A percentile compares a stretch with the other conserved stretches of the same genome.
Conservation (phyloP, 108 stramenopile genomes). For the Epithemia pelagica region DNA sequence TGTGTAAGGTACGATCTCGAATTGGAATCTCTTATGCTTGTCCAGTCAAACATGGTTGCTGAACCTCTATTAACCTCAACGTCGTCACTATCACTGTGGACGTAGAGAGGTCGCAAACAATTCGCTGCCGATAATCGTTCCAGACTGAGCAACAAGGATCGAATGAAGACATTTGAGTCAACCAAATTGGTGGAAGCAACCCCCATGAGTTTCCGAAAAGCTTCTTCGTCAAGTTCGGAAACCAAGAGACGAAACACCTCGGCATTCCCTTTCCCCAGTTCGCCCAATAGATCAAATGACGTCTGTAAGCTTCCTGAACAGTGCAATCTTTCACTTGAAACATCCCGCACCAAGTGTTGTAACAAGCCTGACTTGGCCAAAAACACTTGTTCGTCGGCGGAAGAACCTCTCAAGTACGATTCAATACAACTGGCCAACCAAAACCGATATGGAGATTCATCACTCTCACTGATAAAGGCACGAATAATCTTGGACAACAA, state of each 20-base stretch:
- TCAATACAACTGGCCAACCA: slow-evolving; percentile 88
- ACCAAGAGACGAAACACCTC: slow-evolving; percentile 38
- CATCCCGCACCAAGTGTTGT: slow-evolving; percentile 48
- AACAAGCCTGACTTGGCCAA: slow-evolving; percentile 52
- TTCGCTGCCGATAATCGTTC: slow-evolving; percentile 42
- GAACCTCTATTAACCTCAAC: slow-evolving; percentile 13
- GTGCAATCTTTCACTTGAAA: slow-evolving; percentile 41
- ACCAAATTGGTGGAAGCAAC: slow-evolving; percentile 71
- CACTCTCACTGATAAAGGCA: slow-evolving; percentile 56
- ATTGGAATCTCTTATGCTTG: background rate
- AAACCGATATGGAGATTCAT: slow-evolving; percentile 80
- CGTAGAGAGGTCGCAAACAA: slow-evolving; percentile 8
- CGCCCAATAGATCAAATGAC: slow-evolving; percentile 83
- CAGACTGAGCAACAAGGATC: slow-evolving; percentile 58
- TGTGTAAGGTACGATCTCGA: slow-evolving; percentile 45
- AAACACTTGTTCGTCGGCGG: slow-evolving; percentile 54
- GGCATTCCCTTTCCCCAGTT: slow-evolving; percentile 74
- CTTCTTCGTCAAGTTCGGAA: slow-evolving; percentile 41
- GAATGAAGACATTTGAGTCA: slow-evolving; percentile 89
- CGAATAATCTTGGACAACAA: slow-evolving; percentile 63
- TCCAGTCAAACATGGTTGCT: background rate
- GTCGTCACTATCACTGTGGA: background rate
- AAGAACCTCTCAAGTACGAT: slow-evolving; percentile 76
- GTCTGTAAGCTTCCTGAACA: slow-evolving; percentile 80
- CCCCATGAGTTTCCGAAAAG: slow-evolving; percentile 51